Evolutionary conservation across 1,284 basidiomycete genomes (phyloP), one percentile per base, ranked within the genome.

Genomic region (Melampsora medusae): DNA sequence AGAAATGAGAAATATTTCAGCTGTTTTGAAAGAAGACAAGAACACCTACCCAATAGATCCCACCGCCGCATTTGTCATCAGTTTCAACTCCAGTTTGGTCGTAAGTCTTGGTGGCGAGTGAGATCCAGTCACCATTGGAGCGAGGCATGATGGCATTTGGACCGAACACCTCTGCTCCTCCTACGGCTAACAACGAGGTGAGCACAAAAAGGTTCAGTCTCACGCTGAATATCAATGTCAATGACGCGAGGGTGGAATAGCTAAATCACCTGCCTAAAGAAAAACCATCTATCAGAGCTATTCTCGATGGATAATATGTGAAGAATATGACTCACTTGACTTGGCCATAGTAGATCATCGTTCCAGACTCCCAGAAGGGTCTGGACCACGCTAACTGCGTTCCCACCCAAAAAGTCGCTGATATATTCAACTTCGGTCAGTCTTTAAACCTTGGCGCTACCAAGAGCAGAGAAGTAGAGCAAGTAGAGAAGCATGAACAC

Each of bases 291-390:
- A 56, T 56, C 17, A 62, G 33, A 35, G 60, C 33, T 28, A 62
- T 31, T 17, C 28, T 12, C 28, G 25, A 62, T 19, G 17, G 2
- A 28, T 28, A 33, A 28, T 7, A 14, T 22, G 28, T 7, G 7
- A 35, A 62, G 4, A 17, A 62, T 33, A 62, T 22, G 28, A 62
- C 71, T 5, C 4, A 75, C 72, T 68, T 68, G 66, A 62, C 66
- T 68, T 2, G 50, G 56, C 72, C 72, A 75, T 38, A 75, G 33
- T 35, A 75, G 49, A 28, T 75, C 72, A 68, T 75, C 72, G 66
- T 75, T 75, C 72, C 72, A 75, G 48, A 38, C 19, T 17, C 72
- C 72, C 2, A 67, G 22, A 33, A 59, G 16, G 35, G 46, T 53
- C 35, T 75, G 65, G 49, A 42, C 50, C 9, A 49, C 42, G 35